A percentile compares a stretch with the other conserved stretches of the same genome.
phyloP scores from a whole-genome alignment of 208 protist species.

The Trypanosoma platydactyli region DNA sequence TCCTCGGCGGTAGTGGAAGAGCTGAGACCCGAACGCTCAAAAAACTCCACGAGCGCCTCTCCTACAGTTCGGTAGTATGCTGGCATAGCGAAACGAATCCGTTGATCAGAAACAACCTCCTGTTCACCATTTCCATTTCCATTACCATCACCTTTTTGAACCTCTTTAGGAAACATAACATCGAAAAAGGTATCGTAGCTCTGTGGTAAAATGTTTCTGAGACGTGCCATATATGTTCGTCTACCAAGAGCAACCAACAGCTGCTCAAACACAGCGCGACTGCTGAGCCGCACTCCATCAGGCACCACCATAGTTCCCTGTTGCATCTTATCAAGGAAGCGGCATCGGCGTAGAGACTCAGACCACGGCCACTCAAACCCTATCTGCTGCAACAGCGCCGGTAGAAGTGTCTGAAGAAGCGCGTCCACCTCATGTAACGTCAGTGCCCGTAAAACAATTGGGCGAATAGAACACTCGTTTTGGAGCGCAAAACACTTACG shows the following conservation, averaged over 20 bases:
- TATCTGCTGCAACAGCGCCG: constrained; percentile 65
- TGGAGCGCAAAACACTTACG: not conserved
- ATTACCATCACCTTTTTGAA: constrained; percentile 1
- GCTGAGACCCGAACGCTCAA: constrained; percentile 36
- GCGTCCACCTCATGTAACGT: constrained; percentile 63
- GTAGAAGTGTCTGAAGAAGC: constrained; percentile 51
- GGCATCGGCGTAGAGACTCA: constrained; percentile 46
- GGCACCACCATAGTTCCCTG: constrained; percentile 2
- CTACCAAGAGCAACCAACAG: constrained; percentile 42
- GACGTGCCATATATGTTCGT: constrained; percentile 61
- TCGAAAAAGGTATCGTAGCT: constrained; percentile 56
- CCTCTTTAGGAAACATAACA: constrained; percentile 21
- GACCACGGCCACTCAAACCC: constrained; percentile 89
- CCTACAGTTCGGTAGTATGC: constrained; percentile 69
- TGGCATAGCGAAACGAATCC: constrained; percentile 49
- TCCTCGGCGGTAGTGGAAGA: constrained; percentile 36
- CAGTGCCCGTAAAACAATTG: constrained; percentile 32
- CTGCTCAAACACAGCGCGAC: constrained; percentile 42
- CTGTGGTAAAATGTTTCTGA: constrained; percentile 62
- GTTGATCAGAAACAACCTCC: constrained; percentile 19
- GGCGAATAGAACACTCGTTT: constrained; percentile 8
- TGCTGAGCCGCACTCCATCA: constrained; percentile 42
- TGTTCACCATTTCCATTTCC: not conserved
- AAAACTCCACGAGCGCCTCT: constrained; percentile 46
- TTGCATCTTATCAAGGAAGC: constrained; percentile 51